Percentiles rank a stretch among this genome's conserved stretches.
These are phyloP conservation scores for Ophiocordyceps camponoti-rufipedis DNA, from an alignment of 2,329 filamentous ascomycete genomes.

Conservation along the genomic window DNA sequence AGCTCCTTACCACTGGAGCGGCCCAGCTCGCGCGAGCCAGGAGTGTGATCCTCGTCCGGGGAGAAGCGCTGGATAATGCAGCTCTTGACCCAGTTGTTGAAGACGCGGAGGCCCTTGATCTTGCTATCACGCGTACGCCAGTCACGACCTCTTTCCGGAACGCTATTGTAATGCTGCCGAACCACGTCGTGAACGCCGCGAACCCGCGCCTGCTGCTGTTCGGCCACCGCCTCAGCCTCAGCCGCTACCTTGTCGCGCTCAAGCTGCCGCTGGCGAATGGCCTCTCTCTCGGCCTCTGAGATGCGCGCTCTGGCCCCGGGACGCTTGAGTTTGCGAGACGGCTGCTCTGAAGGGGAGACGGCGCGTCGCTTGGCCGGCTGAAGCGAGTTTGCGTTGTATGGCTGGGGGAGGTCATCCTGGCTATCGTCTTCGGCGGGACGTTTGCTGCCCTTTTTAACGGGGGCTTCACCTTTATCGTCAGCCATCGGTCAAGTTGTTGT, in stretches of 20 bases:
- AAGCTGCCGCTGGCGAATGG: constrained; percentile 43
- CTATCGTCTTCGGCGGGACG: constrained; percentile 15
- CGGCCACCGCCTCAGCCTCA: constrained; percentile 16
- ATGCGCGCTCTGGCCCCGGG: constrained; percentile 51
- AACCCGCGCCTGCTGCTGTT: constrained; percentile 20
- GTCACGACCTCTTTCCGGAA: constrained; percentile 80
- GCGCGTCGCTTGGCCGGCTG: constrained; percentile 40
- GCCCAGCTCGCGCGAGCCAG: constrained; percentile 36
- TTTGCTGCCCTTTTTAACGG: constrained; percentile 9
- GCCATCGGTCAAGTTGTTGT: not conserved
- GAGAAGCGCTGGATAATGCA: constrained; percentile 95
- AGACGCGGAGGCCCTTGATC: constrained; percentile 84
- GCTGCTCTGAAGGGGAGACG: constrained; percentile 33
- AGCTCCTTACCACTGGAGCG: constrained; percentile 39
- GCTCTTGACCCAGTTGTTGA: constrained; percentile 99
- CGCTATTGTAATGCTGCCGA: constrained; percentile 85
- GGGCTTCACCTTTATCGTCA: not conserved
- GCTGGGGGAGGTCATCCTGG: constrained; percentile 32
- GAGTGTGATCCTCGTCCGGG: constrained; percentile 54
- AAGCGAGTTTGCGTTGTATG: constrained; percentile 40
- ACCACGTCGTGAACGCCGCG: constrained; percentile 64
- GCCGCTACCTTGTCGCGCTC: constrained; percentile 30
- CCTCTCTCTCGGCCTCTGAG: constrained; percentile 46
- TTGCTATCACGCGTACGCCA: constrained; percentile 89
- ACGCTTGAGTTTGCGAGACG: constrained; percentile 45